Conservation (phyloP, 108 stramenopile genomes). For the Parmales sp. region DNA sequence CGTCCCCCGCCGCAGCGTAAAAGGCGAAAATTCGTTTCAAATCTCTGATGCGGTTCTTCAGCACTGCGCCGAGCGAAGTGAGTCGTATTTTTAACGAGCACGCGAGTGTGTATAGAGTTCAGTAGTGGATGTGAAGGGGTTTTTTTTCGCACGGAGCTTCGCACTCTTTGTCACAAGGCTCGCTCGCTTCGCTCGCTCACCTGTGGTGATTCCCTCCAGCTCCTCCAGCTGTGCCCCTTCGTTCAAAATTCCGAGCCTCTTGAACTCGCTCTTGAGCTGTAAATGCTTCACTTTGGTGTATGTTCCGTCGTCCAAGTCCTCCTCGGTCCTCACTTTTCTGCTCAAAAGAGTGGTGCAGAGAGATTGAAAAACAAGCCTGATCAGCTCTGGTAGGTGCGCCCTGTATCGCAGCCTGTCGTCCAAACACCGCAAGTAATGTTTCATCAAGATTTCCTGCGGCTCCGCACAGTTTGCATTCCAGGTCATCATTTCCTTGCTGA, state of each 20-base stretch:
- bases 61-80: no score
- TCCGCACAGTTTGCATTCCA: background rate
- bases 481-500: background rate
- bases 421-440: background rate
- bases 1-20: constrained; percentile 5
- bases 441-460: background rate
- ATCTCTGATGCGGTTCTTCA: constrained; percentile 3
- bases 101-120: no score
- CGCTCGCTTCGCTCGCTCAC: no score
- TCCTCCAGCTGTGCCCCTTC: background rate
- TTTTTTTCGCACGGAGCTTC: no score
- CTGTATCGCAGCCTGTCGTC: constrained; percentile 5
- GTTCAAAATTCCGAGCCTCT: background rate
- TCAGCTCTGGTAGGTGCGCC: background rate
- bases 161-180: no score
- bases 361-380: background rate
- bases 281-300: background rate
- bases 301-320: constrained; percentile 14
- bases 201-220: background rate
- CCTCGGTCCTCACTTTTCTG: background rate
- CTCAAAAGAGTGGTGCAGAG: constrained; percentile 4
- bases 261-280: background rate
- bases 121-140: no score
- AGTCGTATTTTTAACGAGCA: no score
- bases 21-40: constrained; percentile 1